These are phyloP conservation scores for Tetrapyrgos nigripes DNA, from an alignment of 1,284 basidiomycete genomes.

Conservation along the genomic window DNA sequence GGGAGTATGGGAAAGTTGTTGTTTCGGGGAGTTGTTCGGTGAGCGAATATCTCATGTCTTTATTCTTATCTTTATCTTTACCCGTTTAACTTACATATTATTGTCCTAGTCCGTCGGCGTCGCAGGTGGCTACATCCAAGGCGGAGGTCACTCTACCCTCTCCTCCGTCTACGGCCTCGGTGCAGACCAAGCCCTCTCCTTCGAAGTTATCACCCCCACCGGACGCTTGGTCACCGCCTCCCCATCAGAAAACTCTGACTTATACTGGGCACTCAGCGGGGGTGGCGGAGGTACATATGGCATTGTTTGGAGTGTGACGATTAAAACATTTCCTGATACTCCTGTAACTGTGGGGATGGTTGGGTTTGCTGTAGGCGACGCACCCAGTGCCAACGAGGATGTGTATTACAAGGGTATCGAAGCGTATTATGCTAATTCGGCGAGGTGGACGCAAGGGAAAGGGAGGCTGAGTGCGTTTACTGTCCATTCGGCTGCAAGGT, in stretches of 20 bases:
- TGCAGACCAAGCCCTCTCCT: background rate
- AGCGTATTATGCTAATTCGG: slow-evolving; percentile 6
- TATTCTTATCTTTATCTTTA: background rate
- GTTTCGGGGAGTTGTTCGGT: slow-evolving; percentile 29
- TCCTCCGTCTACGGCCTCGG: slow-evolving; percentile 2
- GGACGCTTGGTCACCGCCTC: background rate
- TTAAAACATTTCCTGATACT: slow-evolving; percentile 15
- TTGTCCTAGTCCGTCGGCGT: slow-evolving; percentile 15
- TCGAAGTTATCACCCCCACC: background rate
- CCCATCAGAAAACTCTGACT: background rate
- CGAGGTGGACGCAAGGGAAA: background rate
- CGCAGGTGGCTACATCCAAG: slow-evolving; percentile 15
- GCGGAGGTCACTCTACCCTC: slow-evolving; percentile 9
- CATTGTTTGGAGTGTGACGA: background rate
- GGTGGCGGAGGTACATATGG: slow-evolving; percentile 9
- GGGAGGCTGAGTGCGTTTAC: background rate
- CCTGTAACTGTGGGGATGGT: slow-evolving; percentile 9
- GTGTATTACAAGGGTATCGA: slow-evolving; percentile 20
- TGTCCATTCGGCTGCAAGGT: background rate
- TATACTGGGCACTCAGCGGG: slow-evolving; percentile 3
- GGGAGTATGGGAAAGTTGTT: slow-evolving; percentile 13
- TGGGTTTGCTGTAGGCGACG: background rate
- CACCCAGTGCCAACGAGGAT: slow-evolving; percentile 6
- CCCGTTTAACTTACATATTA: background rate
- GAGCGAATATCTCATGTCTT: slow-evolving; percentile 2